Evolutionary conservation across 164 flowering plant genomes (phyloP).

Genomic region (Vitis vinifera): ASM3070453v1 NC_081811.1:28612001-28612500

Average conservation of each 20-base stretch:
- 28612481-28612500: no score
- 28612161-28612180: no score
- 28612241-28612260: no score
- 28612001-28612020: slow-evolving; percentile 39
- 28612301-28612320: background rate
- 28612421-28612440: background rate
- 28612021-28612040: background rate
- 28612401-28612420: background rate
- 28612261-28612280: no score
- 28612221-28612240: background rate
- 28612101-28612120: no score
- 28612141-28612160: no score
- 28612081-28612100: no score
- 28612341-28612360: slow-evolving; percentile 16
- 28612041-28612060: background rate
- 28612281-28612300: no score
- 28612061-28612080: no score
- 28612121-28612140: no score
- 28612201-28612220: no score
- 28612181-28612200: no score
- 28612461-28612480: background rate
- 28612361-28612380: background rate
- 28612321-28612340: slow-evolving; percentile 15
- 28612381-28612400: background rate
- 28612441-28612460: slow-evolving; percentile 7